Evolutionary conservation across 1,139 yeast genomes (phyloP), one percentile per base, ranked within the genome.

Genomic region (Debaryomycetaceae sp.): DNA sequence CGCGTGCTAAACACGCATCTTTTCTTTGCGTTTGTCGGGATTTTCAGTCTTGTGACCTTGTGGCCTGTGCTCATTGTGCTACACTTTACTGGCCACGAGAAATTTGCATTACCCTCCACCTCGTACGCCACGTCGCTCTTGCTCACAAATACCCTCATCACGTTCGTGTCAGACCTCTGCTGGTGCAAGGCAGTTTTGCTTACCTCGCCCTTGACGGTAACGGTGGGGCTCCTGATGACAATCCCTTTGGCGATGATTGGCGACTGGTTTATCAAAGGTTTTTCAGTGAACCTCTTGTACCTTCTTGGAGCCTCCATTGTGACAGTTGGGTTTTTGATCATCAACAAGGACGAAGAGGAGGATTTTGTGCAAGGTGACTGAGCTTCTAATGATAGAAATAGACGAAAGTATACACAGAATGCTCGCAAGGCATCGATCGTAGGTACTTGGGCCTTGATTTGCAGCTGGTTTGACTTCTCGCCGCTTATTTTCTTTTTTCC

Each of bases 141-240:
- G 8, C 34, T 72, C 1, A 43, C 75, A 29, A 91, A 91, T 53
- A 84, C 91, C 32, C 48, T 74, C 17, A 78, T 86, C 25, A 86
- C 96, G 0, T 79, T 91, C 44, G 59, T 88, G 12, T 83, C 95
- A 27, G 98, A 91, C 51, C 86, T 82, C 44, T 79, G 94, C 49
- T 91, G 98, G 98, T 95, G 95, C 26, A 75, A 86, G 43, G 95
- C 97, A 1, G 93, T 89, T 71, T 67, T 91, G 21, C 63, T 91
- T 51, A 91, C 98, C 1, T 81, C 93, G 30, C 98, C 98, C 0
- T 65, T 91, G 40, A 89, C 95, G 0, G 97, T 89, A 2, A 91
- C 98, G 0, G 95, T 91, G 6, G 98, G 98, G 0, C 65, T 91
- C 27, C 82, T 95, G 17, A 76, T 91, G 43, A 88, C 97, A 0